phyloP scores from a whole-genome alignment of 352 stramenopile species.

The Phytophthora podocarpi region DNA sequence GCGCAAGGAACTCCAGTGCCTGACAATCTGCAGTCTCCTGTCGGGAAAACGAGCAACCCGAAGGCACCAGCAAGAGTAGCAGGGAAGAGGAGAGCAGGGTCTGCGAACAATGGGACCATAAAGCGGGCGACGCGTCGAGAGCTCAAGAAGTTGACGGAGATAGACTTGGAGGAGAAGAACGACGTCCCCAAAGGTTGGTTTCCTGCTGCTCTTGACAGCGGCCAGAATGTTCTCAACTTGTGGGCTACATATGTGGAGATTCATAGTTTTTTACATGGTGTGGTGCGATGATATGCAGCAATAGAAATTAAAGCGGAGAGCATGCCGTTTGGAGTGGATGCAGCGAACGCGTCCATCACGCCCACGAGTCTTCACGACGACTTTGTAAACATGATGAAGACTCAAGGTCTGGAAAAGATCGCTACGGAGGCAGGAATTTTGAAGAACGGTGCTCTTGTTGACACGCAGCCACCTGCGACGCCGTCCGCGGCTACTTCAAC shows the following conservation, averaged over 20 bases:
- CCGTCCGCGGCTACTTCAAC: constrained; percentile 13
- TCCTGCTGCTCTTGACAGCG: not conserved
- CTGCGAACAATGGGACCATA: constrained; percentile 28
- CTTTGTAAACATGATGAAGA: constrained; percentile 89
- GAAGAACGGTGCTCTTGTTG: constrained; percentile 72
- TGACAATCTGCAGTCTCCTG: constrained; percentile 40
- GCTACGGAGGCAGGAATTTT: constrained; percentile 78
- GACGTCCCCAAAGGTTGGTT: constrained; percentile 41
- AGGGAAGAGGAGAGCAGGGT: constrained; percentile 46
- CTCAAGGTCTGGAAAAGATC: constrained; percentile 83
- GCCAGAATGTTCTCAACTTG: not conserved
- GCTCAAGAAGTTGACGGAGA: constrained; percentile 81
- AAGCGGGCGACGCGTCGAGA: constrained; percentile 75
- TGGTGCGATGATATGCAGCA: not conserved
- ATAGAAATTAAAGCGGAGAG: constrained; percentile 27
- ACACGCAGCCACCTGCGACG: constrained; percentile 42
- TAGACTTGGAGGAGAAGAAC: constrained; percentile 79
- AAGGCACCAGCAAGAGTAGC: constrained; percentile 49
- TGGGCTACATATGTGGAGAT: too few relatives aligned
- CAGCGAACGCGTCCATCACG: constrained; percentile 41
- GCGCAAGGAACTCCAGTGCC: constrained; percentile 36
- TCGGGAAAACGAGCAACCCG: constrained; percentile 35
- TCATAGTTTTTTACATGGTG: not conserved
- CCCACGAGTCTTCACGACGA: constrained; percentile 86
- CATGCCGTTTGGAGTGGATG: constrained; percentile 50